Percentiles rank a stretch among this genome's conserved stretches.
phyloP scores from a whole-genome alignment of 129 eudicot species.

The Rutidosis leptorrhynchoides region DNA sequence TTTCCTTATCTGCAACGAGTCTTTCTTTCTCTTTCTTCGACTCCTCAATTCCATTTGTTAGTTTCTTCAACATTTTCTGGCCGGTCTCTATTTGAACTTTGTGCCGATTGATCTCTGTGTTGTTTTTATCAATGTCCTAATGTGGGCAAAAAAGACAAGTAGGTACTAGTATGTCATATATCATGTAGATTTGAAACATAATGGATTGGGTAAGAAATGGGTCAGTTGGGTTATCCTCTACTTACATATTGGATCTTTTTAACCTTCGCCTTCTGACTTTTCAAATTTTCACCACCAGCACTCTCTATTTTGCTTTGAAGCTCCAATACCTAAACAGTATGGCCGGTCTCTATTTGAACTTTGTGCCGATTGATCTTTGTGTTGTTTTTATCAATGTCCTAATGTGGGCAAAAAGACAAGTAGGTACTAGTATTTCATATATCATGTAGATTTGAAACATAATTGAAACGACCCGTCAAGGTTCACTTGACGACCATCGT shows the following conservation, averaged over 20 bases:
- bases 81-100: constrained; percentile 93
- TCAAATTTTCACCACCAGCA: constrained; percentile 88
- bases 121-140: constrained; percentile 78
- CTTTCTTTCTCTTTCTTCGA: constrained; percentile 75
- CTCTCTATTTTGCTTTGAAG: constrained; percentile 88
- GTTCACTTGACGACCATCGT: no score
- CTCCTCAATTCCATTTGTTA: constrained; percentile 73
- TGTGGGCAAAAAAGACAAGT: constrained; percentile 17
- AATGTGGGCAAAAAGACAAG: no score
- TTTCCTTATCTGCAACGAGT: constrained; percentile 53
- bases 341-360: no score
- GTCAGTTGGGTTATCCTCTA: constrained; percentile 3
- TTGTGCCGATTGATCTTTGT: no score
- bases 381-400: no score
- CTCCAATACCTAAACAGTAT: constrained; percentile 57
- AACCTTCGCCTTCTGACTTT: constrained; percentile 67
- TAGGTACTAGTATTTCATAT: background rate
- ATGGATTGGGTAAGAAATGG: no score
- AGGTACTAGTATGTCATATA: background rate
- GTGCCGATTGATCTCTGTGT: no score
- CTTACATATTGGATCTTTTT: constrained; percentile 82
- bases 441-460: no score
- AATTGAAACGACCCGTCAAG: no score
- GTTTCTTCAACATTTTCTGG: constrained; percentile 64
- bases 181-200: no score